Evolutionary conservation across 192 early-diverging fungal species (phyloP).

Genomic region (Powellomyces hirtus): DNA sequence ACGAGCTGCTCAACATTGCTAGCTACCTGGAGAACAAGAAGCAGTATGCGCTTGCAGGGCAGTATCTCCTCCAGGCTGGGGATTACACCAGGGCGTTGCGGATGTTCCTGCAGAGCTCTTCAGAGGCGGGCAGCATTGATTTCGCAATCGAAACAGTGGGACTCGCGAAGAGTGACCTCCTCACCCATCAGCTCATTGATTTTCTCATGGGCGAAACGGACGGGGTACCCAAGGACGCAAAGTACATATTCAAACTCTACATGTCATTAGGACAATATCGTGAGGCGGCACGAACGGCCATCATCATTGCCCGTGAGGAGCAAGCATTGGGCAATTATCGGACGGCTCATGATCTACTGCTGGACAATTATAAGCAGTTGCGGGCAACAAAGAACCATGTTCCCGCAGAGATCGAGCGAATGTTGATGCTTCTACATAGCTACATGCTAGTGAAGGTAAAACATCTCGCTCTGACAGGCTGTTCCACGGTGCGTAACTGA

Average conservation of each 20-base stretch:
- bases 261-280: conserved; percentile 54
- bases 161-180: conserved; percentile 48
- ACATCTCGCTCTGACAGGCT: no score
- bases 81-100: conserved; percentile 45
- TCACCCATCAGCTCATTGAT: conserved; percentile 58
- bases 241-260: conserved; percentile 62
- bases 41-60: conserved; percentile 45
- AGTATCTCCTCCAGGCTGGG: conserved; percentile 43
- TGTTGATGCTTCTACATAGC: conserved; percentile 60
- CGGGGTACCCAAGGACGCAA: conserved; percentile 57
- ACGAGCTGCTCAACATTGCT: conserved; percentile 44
- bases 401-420: conserved; percentile 50
- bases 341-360: conserved; percentile 52
- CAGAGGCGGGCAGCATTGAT: conserved; percentile 37
- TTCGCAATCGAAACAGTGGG: conserved; percentile 55
- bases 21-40: conserved; percentile 46
- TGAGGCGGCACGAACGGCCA: conserved; percentile 56
- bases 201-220: conserved; percentile 59
- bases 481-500: not conserved
- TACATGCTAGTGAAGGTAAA: conserved; percentile 62
- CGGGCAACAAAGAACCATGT: conserved; percentile 36
- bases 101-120: conserved; percentile 43
- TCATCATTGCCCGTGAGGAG: conserved; percentile 60
- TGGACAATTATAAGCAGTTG: conserved; percentile 53
- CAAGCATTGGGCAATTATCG: conserved; percentile 55